Evolutionary conservation across 2,329 filamentous ascomycete genomes (phyloP), one percentile per base, ranked within the genome.

Genomic region (Verticillium tricorpus): DNA sequence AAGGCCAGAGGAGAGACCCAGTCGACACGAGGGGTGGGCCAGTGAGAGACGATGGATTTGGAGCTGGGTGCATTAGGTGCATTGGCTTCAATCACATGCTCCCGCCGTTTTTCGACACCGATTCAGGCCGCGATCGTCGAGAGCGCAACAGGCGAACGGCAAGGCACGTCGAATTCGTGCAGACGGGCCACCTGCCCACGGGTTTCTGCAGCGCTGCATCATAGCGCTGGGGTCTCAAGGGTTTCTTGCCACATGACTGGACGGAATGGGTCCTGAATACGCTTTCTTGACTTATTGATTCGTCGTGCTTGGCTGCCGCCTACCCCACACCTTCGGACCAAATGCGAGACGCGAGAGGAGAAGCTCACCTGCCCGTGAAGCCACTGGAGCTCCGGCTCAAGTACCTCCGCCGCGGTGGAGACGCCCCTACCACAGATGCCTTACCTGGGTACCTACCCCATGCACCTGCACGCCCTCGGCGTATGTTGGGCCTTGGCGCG

Each of bases 281-380:
- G 57, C 64, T 61, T 61, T 62, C 59, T 59, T 59, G 60, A 15
- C 57, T 56, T 58, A 31, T 57, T 66, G 62, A 66, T 66, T 66
- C 58, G 64, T 62, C 45, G 61, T 57, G 45, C 19, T 19, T 19
- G n/a, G 39, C 19, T 52, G 19, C n/a, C 19, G 39, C 22, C 14
- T 65, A 67, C 64, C 65, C 65, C 64, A 66, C 64, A 62, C 54
- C 58, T 56, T 62, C 45, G 45, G 19, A 52, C 19, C 22, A 14
- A 22, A 52, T 12, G 19, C 19, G 45, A 22, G 45, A 22, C n/a
- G 45, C n/a, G 45, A 11, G 45, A 25, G 19, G 19, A 11, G 37
- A n/a, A 40, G 37, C 37, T 40, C 17, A 40, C 37, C 37, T 17
- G 37, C 37, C 37, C 15, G 6, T 17, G 17, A 40, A 40, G 37